phyloP scores from a whole-genome alignment of 2,329 filamentous ascomycete species.

The Rutstroemia sp. region DNA sequence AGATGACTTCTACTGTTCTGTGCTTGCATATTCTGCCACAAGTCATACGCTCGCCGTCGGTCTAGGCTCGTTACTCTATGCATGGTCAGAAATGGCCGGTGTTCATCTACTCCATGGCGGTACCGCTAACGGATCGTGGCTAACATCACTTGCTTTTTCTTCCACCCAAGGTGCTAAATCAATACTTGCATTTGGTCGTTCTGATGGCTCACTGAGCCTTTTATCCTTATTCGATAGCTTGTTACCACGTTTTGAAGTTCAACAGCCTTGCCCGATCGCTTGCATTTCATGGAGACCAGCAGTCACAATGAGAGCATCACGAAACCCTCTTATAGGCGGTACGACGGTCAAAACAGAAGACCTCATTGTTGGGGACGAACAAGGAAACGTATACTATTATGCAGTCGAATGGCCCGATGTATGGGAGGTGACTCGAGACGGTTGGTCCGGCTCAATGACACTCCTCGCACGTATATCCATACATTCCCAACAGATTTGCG shows the following conservation, averaged over 20 bases:
- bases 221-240: constrained; percentile 67
- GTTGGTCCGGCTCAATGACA: constrained; percentile 72
- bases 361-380: constrained; percentile 77
- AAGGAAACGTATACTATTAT: constrained; percentile 80
- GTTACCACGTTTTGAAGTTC: constrained; percentile 65
- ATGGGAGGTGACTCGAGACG: constrained; percentile 54
- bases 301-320: constrained; percentile 43
- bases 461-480: constrained; percentile 69
- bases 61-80: constrained; percentile 70
- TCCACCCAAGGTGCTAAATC: constrained; percentile 66
- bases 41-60: constrained; percentile 76
- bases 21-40: constrained; percentile 75
- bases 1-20: constrained; percentile 92
- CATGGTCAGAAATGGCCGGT: constrained; percentile 75
- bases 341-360: constrained; percentile 65
- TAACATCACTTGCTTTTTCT: constrained; percentile 89
- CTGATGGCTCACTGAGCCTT: constrained; percentile 66
- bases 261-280: constrained; percentile 65
- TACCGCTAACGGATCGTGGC: constrained; percentile 45
- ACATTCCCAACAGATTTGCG: constrained; percentile 87
- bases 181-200: constrained; percentile 79
- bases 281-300: constrained; percentile 76
- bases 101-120: constrained; percentile 48
- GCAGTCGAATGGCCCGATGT: constrained; percentile 73
- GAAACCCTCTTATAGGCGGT: constrained; percentile 37